phyloP scores from a whole-genome alignment of 31 red algal genomes.

The Bonnemaisonia californica region DNA sequence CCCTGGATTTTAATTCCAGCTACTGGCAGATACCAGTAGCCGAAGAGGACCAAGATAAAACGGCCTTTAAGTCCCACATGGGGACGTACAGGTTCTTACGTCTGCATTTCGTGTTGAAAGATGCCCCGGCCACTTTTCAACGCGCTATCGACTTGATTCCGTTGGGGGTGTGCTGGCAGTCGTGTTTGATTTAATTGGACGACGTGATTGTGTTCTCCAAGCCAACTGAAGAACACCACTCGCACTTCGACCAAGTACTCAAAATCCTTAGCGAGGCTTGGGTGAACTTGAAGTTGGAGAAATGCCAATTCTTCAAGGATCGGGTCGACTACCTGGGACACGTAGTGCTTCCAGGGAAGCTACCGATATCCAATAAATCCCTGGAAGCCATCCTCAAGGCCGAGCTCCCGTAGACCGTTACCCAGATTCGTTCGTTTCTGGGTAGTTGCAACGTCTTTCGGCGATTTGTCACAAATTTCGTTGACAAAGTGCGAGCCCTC shows the following conservation, averaged over 20 bases:
- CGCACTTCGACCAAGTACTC: conserved; percentile 16
- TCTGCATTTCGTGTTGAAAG: conserved; percentile 22
- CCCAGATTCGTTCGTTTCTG: conserved; percentile 23
- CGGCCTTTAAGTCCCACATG: conserved; percentile 1
- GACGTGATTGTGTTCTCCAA: conserved; percentile 44
- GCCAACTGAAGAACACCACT: not conserved
- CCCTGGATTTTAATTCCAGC: conserved; percentile 40
- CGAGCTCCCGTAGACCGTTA: conserved; percentile 8
- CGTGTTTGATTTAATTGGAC: conserved; percentile 30
- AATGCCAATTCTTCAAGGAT: conserved; percentile 1
- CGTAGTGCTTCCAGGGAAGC: conserved; percentile 20
- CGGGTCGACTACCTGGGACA: conserved; percentile 36
- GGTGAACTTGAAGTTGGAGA: conserved; percentile 20
- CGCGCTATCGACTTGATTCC: conserved; percentile 52
- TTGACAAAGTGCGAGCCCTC: conserved; percentile 2
- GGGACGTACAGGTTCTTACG: conserved; percentile 19
- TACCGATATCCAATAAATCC: not conserved
- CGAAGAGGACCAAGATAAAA: not conserved
- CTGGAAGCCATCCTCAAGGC: conserved; percentile 13
- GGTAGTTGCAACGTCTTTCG: conserved; percentile 18
- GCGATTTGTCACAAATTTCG: conserved; percentile 28
- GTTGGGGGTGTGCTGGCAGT: conserved; percentile 1
- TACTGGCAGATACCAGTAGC: conserved; percentile 42
- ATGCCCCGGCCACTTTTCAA: conserved; percentile 45
- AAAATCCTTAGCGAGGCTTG: not conserved